These are phyloP conservation scores for Lyophyllum semitale DNA, from an alignment of 768 basidiomycete genomes.

Conservation along the genomic window DNA sequence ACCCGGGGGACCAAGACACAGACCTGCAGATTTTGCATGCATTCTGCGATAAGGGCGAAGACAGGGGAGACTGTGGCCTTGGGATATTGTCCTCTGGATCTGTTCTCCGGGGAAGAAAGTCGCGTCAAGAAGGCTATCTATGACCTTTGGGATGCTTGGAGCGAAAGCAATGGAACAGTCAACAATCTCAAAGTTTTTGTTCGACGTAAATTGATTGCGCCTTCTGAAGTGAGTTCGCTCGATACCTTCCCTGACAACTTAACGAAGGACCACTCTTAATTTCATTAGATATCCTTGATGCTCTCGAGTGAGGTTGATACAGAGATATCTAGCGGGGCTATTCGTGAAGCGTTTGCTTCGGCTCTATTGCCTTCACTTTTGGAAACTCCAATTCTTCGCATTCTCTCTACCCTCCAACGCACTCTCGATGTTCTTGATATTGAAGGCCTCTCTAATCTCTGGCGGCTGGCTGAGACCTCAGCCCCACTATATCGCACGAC, in stretches of 20 bases:
- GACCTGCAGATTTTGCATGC: slow-evolving; percentile 93
- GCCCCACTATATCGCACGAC: slow-evolving; percentile 23
- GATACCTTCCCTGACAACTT: not conserved
- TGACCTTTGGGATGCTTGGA: slow-evolving; percentile 76
- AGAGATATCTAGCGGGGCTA: slow-evolving; percentile 18
- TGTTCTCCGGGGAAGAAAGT: slow-evolving; percentile 72
- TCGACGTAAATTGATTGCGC: slow-evolving; percentile 57
- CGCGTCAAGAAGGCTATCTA: slow-evolving; percentile 68
- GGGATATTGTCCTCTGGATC: slow-evolving; percentile 87
- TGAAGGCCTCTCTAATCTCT: slow-evolving; percentile 67
- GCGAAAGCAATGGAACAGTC: slow-evolving; percentile 54
- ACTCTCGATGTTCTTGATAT: slow-evolving; percentile 83
- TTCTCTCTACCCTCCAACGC: slow-evolving; percentile 65
- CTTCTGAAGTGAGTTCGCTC: slow-evolving; percentile 53
- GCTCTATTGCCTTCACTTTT: slow-evolving; percentile 51
- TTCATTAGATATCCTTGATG: slow-evolving; percentile 28
- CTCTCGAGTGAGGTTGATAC: slow-evolving; percentile 20
- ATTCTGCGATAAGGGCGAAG: slow-evolving; percentile 55
- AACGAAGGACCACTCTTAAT: not conserved
- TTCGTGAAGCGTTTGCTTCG: slow-evolving; percentile 54
- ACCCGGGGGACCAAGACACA: slow-evolving; percentile 61
- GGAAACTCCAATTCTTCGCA: slow-evolving; percentile 51
- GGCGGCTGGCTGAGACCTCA: slow-evolving; percentile 30
- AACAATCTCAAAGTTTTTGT: slow-evolving; percentile 88
- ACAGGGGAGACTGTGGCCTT: slow-evolving; percentile 38